These are phyloP conservation scores for Ephemerocybe angulata DNA, from an alignment of 768 basidiomycete species.

Conservation along the genomic window DNA sequence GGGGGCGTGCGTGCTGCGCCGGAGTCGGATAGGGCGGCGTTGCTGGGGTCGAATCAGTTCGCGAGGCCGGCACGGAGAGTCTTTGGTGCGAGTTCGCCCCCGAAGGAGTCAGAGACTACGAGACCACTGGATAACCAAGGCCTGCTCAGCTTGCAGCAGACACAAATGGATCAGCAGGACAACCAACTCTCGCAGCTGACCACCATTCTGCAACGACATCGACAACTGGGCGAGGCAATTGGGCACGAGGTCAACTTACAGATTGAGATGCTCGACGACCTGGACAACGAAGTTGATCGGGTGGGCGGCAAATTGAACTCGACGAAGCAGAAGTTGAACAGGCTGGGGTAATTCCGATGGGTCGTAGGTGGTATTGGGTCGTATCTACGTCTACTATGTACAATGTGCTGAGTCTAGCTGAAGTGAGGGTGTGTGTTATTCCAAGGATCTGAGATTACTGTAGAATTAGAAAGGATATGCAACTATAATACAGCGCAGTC, in stretches of 20 bases:
- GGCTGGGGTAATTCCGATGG: conserved; percentile 33
- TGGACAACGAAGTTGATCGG: conserved; percentile 71
- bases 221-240: conserved; percentile 84
- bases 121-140: conserved; percentile 85
- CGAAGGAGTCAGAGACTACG: conserved; percentile 80
- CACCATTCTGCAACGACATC: conserved; percentile 78
- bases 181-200: conserved; percentile 74
- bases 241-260: conserved; percentile 77
- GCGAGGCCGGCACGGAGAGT: conserved; percentile 62
- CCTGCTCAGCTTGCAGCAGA: conserved; percentile 72
- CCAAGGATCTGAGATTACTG: conserved; percentile 4
- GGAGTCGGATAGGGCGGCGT: conserved; percentile 59
- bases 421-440: conserved; percentile 3
- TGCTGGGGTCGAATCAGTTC: conserved; percentile 45
- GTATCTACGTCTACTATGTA: conserved; percentile 7
- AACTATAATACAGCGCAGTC: neutral
- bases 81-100: conserved; percentile 62
- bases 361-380: conserved; percentile 4
- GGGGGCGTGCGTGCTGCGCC: conserved; percentile 40
- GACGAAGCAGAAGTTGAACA: conserved; percentile 80
- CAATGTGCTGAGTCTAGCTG: neutral
- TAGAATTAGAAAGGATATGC: conserved; percentile 6
- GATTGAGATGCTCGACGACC: conserved; percentile 80
- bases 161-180: conserved; percentile 83
- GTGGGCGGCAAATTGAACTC: conserved; percentile 75